Percentiles rank a stretch among this genome's conserved stretches.
These are phyloP conservation scores for Zea luxurians DNA, from an alignment of 176 grass and related monocot genomes.

Conservation along the genomic window DNA sequence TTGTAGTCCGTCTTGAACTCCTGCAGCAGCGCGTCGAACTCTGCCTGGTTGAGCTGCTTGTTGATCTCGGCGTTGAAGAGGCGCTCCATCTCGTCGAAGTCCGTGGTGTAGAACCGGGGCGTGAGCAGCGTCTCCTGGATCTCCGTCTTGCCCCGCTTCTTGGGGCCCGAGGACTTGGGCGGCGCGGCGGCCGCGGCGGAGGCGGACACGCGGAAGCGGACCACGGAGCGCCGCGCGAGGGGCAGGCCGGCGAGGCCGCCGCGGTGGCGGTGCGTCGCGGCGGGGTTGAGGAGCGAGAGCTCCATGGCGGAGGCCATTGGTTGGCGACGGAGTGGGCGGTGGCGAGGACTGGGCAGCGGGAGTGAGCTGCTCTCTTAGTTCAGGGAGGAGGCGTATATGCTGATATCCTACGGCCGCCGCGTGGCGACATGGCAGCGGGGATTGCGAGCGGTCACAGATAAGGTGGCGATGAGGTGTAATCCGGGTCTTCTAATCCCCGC, in stretches of 20 bases:
- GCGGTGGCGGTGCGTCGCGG: constrained; percentile 32
- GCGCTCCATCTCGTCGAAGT: constrained; percentile 98
- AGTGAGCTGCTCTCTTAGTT: background rate
- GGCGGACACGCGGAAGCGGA: constrained; percentile 41
- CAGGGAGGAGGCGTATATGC: constrained; percentile 3
- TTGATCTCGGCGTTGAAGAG: constrained; percentile 94
- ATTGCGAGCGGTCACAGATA: constrained; percentile 28
- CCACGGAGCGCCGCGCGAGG: constrained; percentile 4
- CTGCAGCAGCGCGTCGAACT: constrained; percentile 88
- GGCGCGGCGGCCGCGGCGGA: constrained; percentile 36
- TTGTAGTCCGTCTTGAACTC: constrained; percentile 99
- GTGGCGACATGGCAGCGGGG: background rate
- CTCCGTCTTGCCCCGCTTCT: constrained; percentile 67
- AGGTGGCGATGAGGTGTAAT: constrained; percentile 69
- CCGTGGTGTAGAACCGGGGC: constrained; percentile 89
- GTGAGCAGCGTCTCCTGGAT: constrained; percentile 86
- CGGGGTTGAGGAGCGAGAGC: constrained; percentile 72
- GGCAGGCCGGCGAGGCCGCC: background rate
- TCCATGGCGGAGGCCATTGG: constrained; percentile 67
- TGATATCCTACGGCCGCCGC: background rate
- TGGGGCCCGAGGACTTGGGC: constrained; percentile 38
- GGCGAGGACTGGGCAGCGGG: constrained; percentile 23
- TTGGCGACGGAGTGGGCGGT: background rate
- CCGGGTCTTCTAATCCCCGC: constrained; percentile 46
- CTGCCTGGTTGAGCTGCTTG: constrained; percentile 86